Evolutionary conservation across 139 green algal genomes (phyloP).

Genomic region (Marvania coccoides): DNA sequence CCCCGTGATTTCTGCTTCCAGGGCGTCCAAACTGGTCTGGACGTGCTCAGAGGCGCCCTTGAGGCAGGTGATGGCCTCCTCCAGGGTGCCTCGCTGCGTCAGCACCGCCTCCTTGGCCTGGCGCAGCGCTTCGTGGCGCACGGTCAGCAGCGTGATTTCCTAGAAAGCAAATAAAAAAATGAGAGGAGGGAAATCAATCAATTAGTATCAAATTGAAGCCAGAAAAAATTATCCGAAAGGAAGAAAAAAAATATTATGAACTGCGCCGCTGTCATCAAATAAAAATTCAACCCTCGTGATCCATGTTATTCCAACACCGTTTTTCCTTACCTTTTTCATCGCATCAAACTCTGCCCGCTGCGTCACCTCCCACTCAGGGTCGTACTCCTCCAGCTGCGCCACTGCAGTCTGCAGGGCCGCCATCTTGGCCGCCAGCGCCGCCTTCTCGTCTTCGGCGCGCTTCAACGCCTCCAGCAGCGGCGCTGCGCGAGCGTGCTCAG

Average conservation of each 20-base stretch:
- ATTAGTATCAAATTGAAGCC: not conserved
- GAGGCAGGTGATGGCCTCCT: conserved; percentile 31
- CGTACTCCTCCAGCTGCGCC: conserved; percentile 22
- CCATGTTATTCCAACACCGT: too few relatives aligned
- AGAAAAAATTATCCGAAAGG: too few relatives aligned
- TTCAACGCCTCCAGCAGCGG: conserved; percentile 22
- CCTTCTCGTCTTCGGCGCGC: conserved; percentile 15
- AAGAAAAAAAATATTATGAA: too few relatives aligned
- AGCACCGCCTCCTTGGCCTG: not conserved
- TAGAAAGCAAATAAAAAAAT: not conserved
- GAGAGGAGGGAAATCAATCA: not conserved
- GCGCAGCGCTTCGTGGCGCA: conserved; percentile 8
- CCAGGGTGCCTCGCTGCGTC: conserved; percentile 2
- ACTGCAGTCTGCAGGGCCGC: conserved; percentile 13
- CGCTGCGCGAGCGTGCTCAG: conserved; percentile 9
- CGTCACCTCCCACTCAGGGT: conserved; percentile 23
- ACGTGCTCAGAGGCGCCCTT: conserved; percentile 14
- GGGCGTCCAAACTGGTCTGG: conserved; percentile 1
- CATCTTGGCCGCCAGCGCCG: conserved; percentile 9
- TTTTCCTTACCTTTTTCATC: conserved; percentile 7
- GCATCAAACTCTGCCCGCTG: conserved; percentile 27
- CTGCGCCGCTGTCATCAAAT: too few relatives aligned
- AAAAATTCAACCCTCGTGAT: too few relatives aligned
- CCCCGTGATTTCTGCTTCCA: conserved; percentile 1
- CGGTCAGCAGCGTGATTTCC: conserved; percentile 21